Evolutionary conservation across 768 basidiomycete species (phyloP), one percentile per base, ranked within the genome.

Genomic region (Tubosaeta sp.): DNA sequence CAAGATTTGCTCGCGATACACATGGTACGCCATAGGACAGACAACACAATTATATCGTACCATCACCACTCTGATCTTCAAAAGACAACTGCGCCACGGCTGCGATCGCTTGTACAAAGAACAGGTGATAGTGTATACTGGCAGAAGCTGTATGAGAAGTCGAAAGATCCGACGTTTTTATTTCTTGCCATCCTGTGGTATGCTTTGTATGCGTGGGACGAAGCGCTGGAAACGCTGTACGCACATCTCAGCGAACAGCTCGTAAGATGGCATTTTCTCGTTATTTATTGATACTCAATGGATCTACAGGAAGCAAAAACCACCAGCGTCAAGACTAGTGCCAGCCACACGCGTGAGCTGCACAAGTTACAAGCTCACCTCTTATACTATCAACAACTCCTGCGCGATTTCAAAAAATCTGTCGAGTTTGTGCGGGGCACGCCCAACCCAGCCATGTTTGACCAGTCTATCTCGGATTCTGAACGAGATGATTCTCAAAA

Each of bases 161-260:
- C 69, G 1, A 60, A 46, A 36, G 71, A 73, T 41, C 68, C 69
- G 1, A 70, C 69, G 0, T 62, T 71, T 22, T 44, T 70, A 10
- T 63, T 70, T 18, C 62, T 71, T 19, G 69, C 76, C 40, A 65
- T 77, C 8, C 61, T 83, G 24, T 83, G 82, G 82, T 81, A 81
- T 50, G 74, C 79, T 1, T 55, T 82, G 24, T 83, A 83, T 59
- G 74, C 80, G 0, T 83, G 82, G 80, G 82, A 83, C 42, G 79
- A 84, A 60, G 66, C 79, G 0, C 68, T 82, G 18, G 81, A 82
- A 55, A 63, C 66, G 10, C 58, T 83, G 29, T 82, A 81, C 48
- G 54, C 57, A 11, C 78, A 83, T 55, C 73, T 83, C 19, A 76
- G 73, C 51, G 69, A 53, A 38, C 22, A 34, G 48, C 65, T 84